Evolutionary conservation across 257 asterid species (phyloP), one percentile per base, ranked within the genome.

Genomic region (Echium plantagineum): DNA sequence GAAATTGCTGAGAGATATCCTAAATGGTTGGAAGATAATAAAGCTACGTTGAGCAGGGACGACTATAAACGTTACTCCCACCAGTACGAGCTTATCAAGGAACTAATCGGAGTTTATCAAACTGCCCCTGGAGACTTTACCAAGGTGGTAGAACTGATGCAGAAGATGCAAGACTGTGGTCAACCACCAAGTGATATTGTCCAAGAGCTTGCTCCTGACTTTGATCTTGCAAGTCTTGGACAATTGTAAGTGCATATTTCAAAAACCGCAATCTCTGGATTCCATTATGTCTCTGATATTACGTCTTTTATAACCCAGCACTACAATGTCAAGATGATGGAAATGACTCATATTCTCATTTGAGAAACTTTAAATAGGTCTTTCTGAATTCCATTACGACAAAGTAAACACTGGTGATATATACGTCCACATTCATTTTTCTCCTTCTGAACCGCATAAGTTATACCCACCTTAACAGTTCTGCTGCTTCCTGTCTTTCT

Each of bases 161-260:
- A 93, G 85, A 93, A 93, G 75, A 93, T 93, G 97, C 96, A 93
- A 77, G 97, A 86, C 59, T 93, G 97, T 74, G 97, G 99, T 48
- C 99, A 89, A 76, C 99, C 97, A 4, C 97, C 97, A 4, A 81
- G 78, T 53, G 99, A 93, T 63, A 89, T 93, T 26, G 94, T 93
- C 59, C 84, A 77, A 67, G 95, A 89, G 82, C 81, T 93, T n/a
- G 87, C 90, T 62, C 97, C 98, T 8, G 99, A 82, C 21, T 83
- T 86, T 42, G 95, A 89, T 75, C 60, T 93, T 32, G 85, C 96
- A 28, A 77, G 31, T 69, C 77, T 89, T 49, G 96, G 96, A 64
- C 96, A 84, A 55, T 57, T 89, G 96, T 93, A 70, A 89, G 97
- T 76, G 28, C 24, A 42, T 56, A 19, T 8, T 20, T 21, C 22